A percentile compares a stretch with the other conserved stretches of the same genome.
phyloP scores from a whole-genome alignment of 495 filamentous ascomycete genomes.

The Articulospora tetracladia region DNA sequence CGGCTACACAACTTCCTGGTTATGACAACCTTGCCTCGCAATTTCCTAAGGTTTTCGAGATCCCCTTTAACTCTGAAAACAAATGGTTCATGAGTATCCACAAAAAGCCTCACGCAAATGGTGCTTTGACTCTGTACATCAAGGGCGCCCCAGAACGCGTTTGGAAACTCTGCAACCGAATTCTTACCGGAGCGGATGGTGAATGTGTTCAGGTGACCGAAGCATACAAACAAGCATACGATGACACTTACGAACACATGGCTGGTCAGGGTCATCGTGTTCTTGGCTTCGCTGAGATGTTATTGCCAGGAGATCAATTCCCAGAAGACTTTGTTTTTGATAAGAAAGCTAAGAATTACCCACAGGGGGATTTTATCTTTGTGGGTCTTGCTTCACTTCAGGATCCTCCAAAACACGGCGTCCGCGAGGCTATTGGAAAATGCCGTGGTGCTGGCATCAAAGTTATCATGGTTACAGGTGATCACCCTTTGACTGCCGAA shows the following conservation, averaged over 20 bases:
- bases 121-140: slow-evolving; percentile 30
- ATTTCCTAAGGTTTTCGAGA: slow-evolving; percentile 24
- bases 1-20: slow-evolving; percentile 20
- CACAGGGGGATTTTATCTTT: slow-evolving; percentile 37
- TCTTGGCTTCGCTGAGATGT: slow-evolving; percentile 42
- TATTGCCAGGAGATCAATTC: slow-evolving; percentile 42
- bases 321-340: slow-evolving; percentile 28
- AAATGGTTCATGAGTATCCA: slow-evolving; percentile 33
- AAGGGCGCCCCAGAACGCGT: slow-evolving; percentile 52
- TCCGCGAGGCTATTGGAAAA: slow-evolving; percentile 26
- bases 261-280: slow-evolving; percentile 45
- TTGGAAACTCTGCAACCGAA: slow-evolving; percentile 15
- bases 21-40: slow-evolving; percentile 2
- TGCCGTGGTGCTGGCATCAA: slow-evolving; percentile 35
- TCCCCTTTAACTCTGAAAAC: slow-evolving; percentile 36
- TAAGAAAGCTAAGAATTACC: slow-evolving; percentile 45
- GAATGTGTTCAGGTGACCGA: slow-evolving; percentile 4
- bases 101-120: slow-evolving; percentile 16
- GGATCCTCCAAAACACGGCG: slow-evolving; percentile 40
- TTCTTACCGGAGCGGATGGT: slow-evolving; percentile 17
- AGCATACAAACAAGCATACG: slow-evolving; percentile 30
- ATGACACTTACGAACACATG: slow-evolving; percentile 40
- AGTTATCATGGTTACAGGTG: slow-evolving; percentile 48
- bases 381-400: slow-evolving; percentile 48
- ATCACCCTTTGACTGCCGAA: slow-evolving; percentile 31